Evolutionary conservation across 345 rosid genomes (phyloP), one percentile per base, ranked within the genome.

Genomic region (Hibiscus trionum): DNA sequence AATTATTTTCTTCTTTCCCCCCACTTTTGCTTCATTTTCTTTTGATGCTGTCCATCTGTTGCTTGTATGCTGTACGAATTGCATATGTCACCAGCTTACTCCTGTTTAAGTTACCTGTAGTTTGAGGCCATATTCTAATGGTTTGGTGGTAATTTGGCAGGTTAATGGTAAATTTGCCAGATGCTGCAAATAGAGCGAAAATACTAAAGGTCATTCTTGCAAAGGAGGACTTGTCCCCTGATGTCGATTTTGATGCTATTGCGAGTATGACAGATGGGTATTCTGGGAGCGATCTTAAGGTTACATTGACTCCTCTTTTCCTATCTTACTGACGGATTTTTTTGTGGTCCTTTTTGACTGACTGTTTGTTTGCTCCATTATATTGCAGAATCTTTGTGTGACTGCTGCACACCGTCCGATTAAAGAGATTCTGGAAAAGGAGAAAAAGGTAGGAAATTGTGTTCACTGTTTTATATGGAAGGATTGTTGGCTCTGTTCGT

Each of bases 271-370:
- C 92, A 0, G 90, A 90, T 74, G 98, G 97, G 73, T 94, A 94
- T 77, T 94, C 97, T 65, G 97, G 96, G 77, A 91, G 98, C 71
- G 95, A 91, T 76, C 90, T 94, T 19, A 94, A 90, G 93, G 98
- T 91, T 53, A 37, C 29, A 26, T 63, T 72, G 62, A 56, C 35
- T 47, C 5, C 21, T 46, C 56, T 69, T 58, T 33, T 56, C 65
- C 14, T 55, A 44, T 55, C 62, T 70, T 44, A n/a, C 42, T 21
- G 53, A 31, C 63, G 59, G 33, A 26, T 58, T n/a, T 59, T 0
- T 24, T 62, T 24, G 24, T 55, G 21, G 24, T 17, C 44, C 11
- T 63, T 75, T 39, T 56, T 12, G 33, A 57, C 39, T 72, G 62
- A 70, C 62, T 67, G 37, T 19, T 68, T 21, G 16, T 31, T 11